Percentiles rank a stretch among this genome's conserved stretches.
These are phyloP conservation scores for Diaporthe ampelina DNA, from an alignment of 2,329 filamentous ascomycete genomes.

Conservation along the genomic window DNA sequence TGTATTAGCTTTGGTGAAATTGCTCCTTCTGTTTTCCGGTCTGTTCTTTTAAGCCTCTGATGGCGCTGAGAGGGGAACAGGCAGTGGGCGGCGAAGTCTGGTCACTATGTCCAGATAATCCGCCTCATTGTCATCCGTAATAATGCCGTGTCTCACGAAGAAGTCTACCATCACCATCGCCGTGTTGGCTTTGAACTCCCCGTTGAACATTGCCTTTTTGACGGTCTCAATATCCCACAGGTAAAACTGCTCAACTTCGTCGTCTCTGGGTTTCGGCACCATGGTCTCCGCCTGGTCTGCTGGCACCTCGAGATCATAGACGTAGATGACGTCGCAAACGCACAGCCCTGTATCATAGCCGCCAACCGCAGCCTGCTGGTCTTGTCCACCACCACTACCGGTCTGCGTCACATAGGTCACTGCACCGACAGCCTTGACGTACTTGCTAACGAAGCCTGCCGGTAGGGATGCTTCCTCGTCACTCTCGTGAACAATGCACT, in stretches of 20 bases:
- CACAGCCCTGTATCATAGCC: conserved; percentile 71
- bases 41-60: background rate
- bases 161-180: conserved; percentile 85
- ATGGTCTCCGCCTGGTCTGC: conserved; percentile 62
- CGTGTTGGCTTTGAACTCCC: conserved; percentile 90
- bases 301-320: conserved; percentile 77
- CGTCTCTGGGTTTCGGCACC: conserved; percentile 77
- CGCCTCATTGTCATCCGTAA: conserved; percentile 79
- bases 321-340: conserved; percentile 78
- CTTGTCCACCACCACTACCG: conserved; percentile 73
- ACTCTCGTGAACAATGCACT: conserved; percentile 76
- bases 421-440: conserved; percentile 68
- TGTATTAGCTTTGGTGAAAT: background rate
- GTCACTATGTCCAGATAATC: conserved; percentile 78
- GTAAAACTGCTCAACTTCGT: conserved; percentile 83
- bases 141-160: conserved; percentile 80
- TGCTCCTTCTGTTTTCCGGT: background rate
- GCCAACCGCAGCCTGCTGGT: conserved; percentile 60
- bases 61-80: conserved; percentile 51
- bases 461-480: conserved; percentile 79
- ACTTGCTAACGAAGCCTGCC: conserved; percentile 67
- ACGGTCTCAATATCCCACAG: conserved; percentile 75
- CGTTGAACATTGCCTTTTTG: conserved; percentile 70
- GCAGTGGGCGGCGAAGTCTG: conserved; percentile 60
- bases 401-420: conserved; percentile 78